Evolutionary conservation across 1,284 basidiomycete species (phyloP), one percentile per base, ranked within the genome.

Genomic region (Exobasidium cylindrosporum): DNA sequence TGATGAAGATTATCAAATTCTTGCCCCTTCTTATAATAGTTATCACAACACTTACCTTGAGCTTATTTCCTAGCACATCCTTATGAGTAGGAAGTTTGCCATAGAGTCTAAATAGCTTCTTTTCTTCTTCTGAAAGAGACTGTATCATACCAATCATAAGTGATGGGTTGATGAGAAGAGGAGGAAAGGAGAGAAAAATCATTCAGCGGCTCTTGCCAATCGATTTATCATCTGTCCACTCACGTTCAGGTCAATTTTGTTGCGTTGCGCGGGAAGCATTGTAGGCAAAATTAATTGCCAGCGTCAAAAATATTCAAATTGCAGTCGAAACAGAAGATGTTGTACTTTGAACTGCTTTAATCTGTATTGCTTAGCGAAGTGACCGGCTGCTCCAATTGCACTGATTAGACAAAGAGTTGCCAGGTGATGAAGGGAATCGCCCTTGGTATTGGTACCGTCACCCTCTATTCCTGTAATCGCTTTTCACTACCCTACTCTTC

Each of bases 71-170:
- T 69, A 96, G 85, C 55, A 90, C 83, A 81, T 92, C 94, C 87
- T 96, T 96, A 82, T 91, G 89, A 17, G 87, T 88, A 17, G 94
- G 94, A 30, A 96, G 84, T 82, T 94, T 95, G 67, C 94, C 94
- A 82, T 97, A 97, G 78, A 92, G 87, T 76, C 88, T 86, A 84
- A 96, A 94, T 68, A 96, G 87, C 83, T 92, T 90, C 82, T 93
- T 88, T 83, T 97, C 94, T 83, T 96, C 89, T 78, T 90, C 88
- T 70, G 85, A 87, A 83, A 97, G 82, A 79, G 88, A 88, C 91
- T 95, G 77, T 17, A 47, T 6, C 0, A 54, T 10, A 35, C 21
- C 53, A n/a, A n/a, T 7, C 10, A 28, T 21, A 28, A 43, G 35
- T 28, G 28, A 4, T 31, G 1, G 11, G 10, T 29, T 7, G n/a